phyloP scores from a whole-genome alignment of 1,139 yeast genomes.

The Geotrichum cucujoidarum region DNA sequence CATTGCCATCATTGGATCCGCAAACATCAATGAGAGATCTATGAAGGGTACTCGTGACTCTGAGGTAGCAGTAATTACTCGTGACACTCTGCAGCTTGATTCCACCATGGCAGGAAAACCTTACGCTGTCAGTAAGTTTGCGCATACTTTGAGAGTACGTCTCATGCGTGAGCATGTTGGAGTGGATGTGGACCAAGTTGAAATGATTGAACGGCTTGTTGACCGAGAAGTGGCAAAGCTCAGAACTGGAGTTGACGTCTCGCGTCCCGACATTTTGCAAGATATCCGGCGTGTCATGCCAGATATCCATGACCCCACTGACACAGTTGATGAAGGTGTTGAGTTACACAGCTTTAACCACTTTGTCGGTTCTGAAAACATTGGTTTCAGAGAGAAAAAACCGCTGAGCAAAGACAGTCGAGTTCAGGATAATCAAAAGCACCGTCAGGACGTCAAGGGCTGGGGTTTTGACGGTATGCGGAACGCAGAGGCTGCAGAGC shows the following conservation, averaged over 20 bases:
- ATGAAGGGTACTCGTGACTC: constrained; percentile 76
- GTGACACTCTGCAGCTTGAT: constrained; percentile 74
- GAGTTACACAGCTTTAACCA: constrained; percentile 64
- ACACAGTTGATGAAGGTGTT: constrained; percentile 8
- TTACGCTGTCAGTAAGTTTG: constrained; percentile 77
- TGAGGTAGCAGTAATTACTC: constrained; percentile 81
- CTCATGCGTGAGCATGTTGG: constrained; percentile 97
- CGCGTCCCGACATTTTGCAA: constrained; percentile 4
- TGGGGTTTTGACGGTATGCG: constrained; percentile 53
- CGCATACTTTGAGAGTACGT: constrained; percentile 82
- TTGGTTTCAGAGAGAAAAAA: constrained; percentile 79
- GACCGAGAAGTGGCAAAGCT: constrained; percentile 18
- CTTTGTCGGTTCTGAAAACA: constrained; percentile 82
- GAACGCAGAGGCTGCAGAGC: constrained; percentile 20
- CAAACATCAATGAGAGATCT: constrained; percentile 23
- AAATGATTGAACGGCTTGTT: constrained; percentile 61
- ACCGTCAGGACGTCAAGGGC: constrained; percentile 71
- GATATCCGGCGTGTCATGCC: constrained; percentile 14
- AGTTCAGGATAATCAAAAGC: constrained; percentile 60
- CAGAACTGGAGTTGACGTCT: not conserved
- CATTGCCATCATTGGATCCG: constrained; percentile 22
- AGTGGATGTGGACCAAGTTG: constrained; percentile 82
- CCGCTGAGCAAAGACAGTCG: constrained; percentile 76
- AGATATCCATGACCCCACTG: constrained; percentile 12
- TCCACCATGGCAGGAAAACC: constrained; percentile 79